Evolutionary conservation across 371 early-diverging fungal species (phyloP), one percentile per base, ranked within the genome.

Genomic region (Syncephalastrum contaminatum): DNA sequence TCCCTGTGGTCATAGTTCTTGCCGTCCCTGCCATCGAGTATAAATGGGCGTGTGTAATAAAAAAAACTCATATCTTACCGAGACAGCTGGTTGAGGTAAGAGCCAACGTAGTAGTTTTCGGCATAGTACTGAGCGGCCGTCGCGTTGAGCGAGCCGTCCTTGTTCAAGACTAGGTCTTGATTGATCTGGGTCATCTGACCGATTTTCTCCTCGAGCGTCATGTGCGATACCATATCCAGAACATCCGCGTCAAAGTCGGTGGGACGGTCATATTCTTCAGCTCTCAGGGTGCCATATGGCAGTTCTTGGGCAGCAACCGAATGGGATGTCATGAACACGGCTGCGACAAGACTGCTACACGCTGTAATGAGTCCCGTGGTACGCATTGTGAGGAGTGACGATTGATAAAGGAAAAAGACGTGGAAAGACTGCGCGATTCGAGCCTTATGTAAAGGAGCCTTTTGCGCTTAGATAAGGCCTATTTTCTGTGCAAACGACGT

Each of bases 121-220:
- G 78, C 70, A 59, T 73, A 79, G 57, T 75, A 62, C 54, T 74
- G 66, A 2, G 76, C 80, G 4, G 74, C 75, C 15, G 80, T 74
- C 14, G 50, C 48, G 44, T 82, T 80, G 13, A 76, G 45, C 8
- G 53, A 43, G 20, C 82, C 82, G 60, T 80, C 72, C 30, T 45
- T 42, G 20, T 60, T 53, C 13, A 77, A 39, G 0, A 82, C 64
- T 59, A 65, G 21, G 24, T 64, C 64, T 41, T 71, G 64, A 27
- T 84, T 76, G 25, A 87, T 62, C 62, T 88, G 88, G 6, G 83
- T 78, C 85, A 88, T 83, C 58, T 88, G 88, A 10, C 88, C 88
- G 24, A 83, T 75, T 56, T 87, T 81, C 44, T 88, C 86, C 15
- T 63, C 60, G 3, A 84, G 42, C 0, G 80, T 79, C 83, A 88